Base-by-base conservation (phyloP, 768 basidiomycete genomes). In the Mycena chlorophos region DNA sequence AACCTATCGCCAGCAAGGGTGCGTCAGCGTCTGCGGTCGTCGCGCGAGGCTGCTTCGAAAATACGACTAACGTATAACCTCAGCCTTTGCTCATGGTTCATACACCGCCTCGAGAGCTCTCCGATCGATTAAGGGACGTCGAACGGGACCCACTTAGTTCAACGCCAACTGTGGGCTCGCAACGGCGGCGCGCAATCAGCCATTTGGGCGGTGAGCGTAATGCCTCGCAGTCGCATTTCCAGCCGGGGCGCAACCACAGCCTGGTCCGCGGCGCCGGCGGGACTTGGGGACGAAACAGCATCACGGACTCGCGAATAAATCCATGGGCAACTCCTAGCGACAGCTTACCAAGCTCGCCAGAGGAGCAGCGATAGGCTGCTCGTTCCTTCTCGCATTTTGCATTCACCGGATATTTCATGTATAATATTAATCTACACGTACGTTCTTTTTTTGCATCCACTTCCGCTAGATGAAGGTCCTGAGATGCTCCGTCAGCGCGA, bases 1-100 rank as follows among this genome's bases (percentile, higher is more conserved):
- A 86, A 84, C 3, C 77, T 91, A 56, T 89, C 89, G 28, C 86
- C 89, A 12, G 87, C 87, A 28, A 87, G 90, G 76, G 86, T 86
- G 66, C 52, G 73, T 58, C 14, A 50, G 42, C 28, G 59, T 58
- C 14, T 51, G 42, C 28, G 59, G 34, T n/a, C 16, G 42, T 19
- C n/a, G 23, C 5, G 31, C 27, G 37, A 17, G 17, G 19, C 3
- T n/a, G 19, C 31, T 27, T 26, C 17, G 29, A 12, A 56, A 20
- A 55, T 49, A n/a, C 16, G 17, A 23, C 53, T 22, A 47, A 20
- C 62, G 23, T 39, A 3, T 57, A n/a, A 42, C n/a, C 8, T n/a
- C 65, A 84, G 81, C 87, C 83, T 62, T 69, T 87, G n/a, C 66
- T 90, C 12, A 70, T 89, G 27, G 81, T 83, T 12, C 84, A 87